Base-by-base conservation (phyloP, 73 alveolate genomes). In the Effrenium voratum region DNA sequence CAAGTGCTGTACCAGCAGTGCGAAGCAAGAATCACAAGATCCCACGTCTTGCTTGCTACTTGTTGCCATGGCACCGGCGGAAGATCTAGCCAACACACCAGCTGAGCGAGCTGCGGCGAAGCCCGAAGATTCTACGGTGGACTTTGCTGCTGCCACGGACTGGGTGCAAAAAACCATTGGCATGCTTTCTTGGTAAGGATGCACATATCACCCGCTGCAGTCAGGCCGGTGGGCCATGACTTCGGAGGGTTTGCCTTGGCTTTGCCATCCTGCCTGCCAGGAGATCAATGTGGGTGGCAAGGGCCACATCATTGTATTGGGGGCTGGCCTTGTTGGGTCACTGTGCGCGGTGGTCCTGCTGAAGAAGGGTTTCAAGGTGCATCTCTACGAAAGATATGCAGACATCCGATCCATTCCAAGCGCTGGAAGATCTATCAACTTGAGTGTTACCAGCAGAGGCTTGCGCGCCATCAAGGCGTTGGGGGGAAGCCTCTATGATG, bases 351-450 rank as follows among this genome's bases (percentile, higher is more conserved):
- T 90, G 73, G 96, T 90, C 75, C 73, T 90, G 32, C 72, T 90
- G 96, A 47, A 90, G 86, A 90, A 90, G 63, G 96, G 96, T n/a
- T 90, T 90, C 86, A 90, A 90, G 63, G 96, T 90, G 68, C 96
- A 90, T 44, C 43, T 90, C 36, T 90, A 45, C 30, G 96, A 90
- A 73, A 73, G 96, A 34, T 90, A 90, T 57, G 87, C 63, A 68
- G 96, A 90, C 46, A 66, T 90, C 86, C 85, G 96, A 46, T 90
- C 96, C 44, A 90, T 90, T 44, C 96, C 96, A 49, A 90, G 96
- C 34, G 86, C 96, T 32, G 96, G 96, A 41, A 66, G 96, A 30
- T 90, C 96, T 10, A 90, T 90, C 87, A 90, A 90, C 79, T 52
- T 90, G 70, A 90, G 96, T 46, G 96, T 90, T 59, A 90, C 96